Evolutionary conservation across 345 rosid species (phyloP).

Genomic region (Hypericum perforatum): DNA sequence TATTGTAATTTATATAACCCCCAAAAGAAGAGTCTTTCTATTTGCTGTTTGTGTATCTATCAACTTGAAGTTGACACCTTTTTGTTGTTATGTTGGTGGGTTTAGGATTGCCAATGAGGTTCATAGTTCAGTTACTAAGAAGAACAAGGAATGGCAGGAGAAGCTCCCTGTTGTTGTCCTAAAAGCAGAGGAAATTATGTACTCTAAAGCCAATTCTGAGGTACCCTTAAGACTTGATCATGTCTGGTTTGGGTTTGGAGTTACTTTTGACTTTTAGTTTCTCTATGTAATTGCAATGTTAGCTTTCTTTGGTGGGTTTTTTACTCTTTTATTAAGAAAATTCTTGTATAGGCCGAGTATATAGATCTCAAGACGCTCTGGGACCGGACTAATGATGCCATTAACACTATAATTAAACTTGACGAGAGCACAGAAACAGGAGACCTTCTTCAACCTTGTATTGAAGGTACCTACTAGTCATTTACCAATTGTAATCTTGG

Average conservation of each 20-base stretch:
- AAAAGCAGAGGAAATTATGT: conserved; percentile 62
- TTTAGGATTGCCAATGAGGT: conserved; percentile 50
- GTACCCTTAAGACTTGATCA: conserved; percentile 9
- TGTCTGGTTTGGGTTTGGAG: no score
- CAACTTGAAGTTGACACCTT: neutral
- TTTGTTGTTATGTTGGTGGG: neutral
- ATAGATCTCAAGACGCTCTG: conserved; percentile 47
- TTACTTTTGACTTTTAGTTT: no score
- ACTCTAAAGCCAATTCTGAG: conserved; percentile 72
- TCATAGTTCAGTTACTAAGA: conserved; percentile 43
- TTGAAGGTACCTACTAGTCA: conserved; percentile 67
- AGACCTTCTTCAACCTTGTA: conserved; percentile 54
- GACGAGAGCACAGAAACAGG: conserved; percentile 57
- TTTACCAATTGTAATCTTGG: no score
- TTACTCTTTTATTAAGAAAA: neutral
- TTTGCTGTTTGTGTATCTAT: neutral
- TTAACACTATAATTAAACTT: conserved; percentile 49
- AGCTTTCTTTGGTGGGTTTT: no score
- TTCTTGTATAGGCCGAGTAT: conserved; percentile 42
- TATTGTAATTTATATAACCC: no score
- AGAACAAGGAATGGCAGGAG: conserved; percentile 74
- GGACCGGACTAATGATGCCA: conserved; percentile 54
- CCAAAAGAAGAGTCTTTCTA: no score
- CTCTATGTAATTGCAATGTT: no score
- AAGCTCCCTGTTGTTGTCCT: conserved; percentile 65